phyloP scores from a whole-genome alignment of 2,329 filamentous ascomycete species.

The Macrophomina pseudophaseolina region DNA sequence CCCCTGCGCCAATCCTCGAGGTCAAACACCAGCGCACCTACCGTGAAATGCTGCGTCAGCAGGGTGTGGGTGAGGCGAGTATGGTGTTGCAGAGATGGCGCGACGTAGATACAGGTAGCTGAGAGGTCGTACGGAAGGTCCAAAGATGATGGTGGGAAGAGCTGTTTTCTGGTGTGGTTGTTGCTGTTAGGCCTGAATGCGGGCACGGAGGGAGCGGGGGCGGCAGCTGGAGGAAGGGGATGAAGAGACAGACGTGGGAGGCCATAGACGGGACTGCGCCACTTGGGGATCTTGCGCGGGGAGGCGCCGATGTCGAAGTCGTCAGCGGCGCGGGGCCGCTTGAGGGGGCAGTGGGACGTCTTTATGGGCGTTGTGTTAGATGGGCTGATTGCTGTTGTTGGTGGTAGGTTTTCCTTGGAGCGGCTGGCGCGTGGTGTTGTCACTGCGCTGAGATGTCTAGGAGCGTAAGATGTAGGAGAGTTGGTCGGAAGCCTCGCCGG shows the following conservation, averaged over 20 bases:
- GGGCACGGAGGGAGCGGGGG: too few relatives aligned
- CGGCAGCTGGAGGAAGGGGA: conserved; percentile 28
- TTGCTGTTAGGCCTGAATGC: too few relatives aligned
- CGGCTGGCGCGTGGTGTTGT: background rate
- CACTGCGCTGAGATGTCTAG: background rate
- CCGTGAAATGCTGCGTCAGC: background rate
- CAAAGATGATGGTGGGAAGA: background rate
- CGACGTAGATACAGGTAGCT: background rate
- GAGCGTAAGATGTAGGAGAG: background rate
- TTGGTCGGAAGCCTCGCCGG: background rate
- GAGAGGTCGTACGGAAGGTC: background rate
- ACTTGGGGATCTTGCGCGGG: conserved; percentile 20
- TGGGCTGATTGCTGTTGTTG: too few relatives aligned
- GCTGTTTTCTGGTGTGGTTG: background rate
- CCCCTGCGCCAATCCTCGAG: conserved; percentile 12
- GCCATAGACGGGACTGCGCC: conserved; percentile 21
- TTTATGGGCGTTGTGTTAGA: background rate
- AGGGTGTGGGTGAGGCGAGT: background rate
- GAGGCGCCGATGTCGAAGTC: conserved; percentile 16
- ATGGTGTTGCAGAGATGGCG: background rate
- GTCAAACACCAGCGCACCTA: background rate
- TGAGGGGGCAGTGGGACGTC: background rate
- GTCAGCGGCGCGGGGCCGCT: background rate
- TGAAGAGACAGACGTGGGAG: conserved; percentile 30
- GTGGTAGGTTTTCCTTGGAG: background rate